Evolutionary conservation across 495 filamentous ascomycete genomes (phyloP).

Genomic region (Entonaema liquescens): DNA sequence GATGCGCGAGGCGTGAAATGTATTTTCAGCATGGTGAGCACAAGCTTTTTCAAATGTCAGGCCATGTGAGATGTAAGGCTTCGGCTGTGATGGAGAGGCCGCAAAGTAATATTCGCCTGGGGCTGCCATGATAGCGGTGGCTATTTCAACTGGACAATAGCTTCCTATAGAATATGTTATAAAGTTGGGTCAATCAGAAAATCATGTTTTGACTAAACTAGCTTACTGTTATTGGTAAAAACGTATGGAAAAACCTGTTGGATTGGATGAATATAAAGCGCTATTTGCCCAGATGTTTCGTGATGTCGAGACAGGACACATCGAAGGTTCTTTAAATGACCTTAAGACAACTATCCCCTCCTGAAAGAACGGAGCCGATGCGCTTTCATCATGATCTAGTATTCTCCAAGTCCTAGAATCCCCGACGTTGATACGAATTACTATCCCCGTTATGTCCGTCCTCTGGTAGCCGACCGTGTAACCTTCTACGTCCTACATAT

Average conservation of each 20-base stretch:
- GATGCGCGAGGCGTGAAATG: conserved; percentile 61
- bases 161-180: background rate
- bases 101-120: conserved; percentile 29
- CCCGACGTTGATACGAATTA: background rate
- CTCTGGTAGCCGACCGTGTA: background rate
- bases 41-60: conserved; percentile 61
- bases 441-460: conserved; percentile 26
- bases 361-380: conserved; percentile 30
- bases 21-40: conserved; percentile 58
- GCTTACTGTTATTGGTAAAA: background rate
- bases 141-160: conserved; percentile 22
- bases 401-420: background rate
- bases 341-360: background rate
- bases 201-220: background rate
- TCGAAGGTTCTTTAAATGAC: conserved; percentile 12
- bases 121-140: conserved; percentile 29
- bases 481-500: background rate
- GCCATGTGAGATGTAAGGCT: conserved; percentile 56
- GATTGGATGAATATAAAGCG: background rate
- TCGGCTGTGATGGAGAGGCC: conserved; percentile 15
- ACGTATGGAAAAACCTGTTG: background rate
- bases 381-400: conserved; percentile 19
- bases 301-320: background rate
- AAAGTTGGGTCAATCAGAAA: background rate
- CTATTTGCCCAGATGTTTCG: background rate